These are phyloP conservation scores for Talaromyces borbonicus DNA, from an alignment of 495 filamentous ascomycete species.

Conservation along the genomic window DNA sequence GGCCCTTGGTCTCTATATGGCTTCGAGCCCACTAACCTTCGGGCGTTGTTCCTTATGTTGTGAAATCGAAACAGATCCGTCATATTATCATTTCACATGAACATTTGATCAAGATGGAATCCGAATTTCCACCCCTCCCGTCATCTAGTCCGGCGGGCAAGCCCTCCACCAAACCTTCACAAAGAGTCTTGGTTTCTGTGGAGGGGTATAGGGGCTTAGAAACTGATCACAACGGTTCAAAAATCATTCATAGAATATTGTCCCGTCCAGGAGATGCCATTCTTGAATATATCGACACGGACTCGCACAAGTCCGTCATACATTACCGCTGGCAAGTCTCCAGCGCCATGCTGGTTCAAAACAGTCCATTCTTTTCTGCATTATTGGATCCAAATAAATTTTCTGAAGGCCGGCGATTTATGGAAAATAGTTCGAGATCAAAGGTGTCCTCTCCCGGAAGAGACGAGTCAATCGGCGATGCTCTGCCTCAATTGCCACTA, in stretches of 20 bases:
- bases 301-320: conserved; percentile 7
- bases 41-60: too few species aligned
- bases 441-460: not conserved
- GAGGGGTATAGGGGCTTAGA: conserved; percentile 6
- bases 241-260: conserved; percentile 13
- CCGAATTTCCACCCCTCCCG: too few species aligned
- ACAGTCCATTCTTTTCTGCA: conserved; percentile 36
- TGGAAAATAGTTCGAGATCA: conserved; percentile 16
- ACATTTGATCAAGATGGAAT: too few species aligned
- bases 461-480: not conserved
- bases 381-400: conserved; percentile 41
- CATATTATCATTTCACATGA: too few species aligned
- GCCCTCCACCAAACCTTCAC: not conserved
- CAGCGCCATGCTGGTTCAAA: conserved; percentile 20
- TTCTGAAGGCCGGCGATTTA: conserved; percentile 30
- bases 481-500: conserved; percentile 4
- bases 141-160: too few species aligned
- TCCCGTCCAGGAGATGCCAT: conserved; percentile 25
- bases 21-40: too few species aligned
- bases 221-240: conserved; percentile 2
- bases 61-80: too few species aligned
- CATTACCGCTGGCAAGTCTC: conserved; percentile 27
- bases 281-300: conserved; percentile 21
- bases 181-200: too few species aligned
- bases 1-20: too few species aligned